Evolutionary conservation across 176 grass and related monocot species (phyloP), one percentile per base, ranked within the genome.

Genomic region (Avena insularis): DNA sequence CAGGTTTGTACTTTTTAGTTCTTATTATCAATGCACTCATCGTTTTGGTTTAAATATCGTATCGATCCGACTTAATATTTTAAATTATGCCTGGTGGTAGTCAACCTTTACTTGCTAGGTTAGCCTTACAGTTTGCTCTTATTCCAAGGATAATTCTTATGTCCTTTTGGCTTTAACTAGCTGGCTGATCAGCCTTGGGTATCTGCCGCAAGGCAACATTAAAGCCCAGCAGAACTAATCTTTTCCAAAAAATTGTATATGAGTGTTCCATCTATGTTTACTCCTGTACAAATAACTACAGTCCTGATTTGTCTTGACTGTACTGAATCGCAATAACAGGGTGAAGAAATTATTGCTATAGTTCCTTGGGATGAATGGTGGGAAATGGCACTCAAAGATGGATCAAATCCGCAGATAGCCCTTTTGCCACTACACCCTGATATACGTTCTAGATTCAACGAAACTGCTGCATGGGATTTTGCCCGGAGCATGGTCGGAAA

Each of bases 351-450:
- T 25, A 98, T 98, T 84, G 93, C 81, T 54, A 83, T 98, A 76
- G 91, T 98, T 87, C 95, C 95, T 85, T 98, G 95, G 95, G 93
- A 98, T 64, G 93, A 98, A 75, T 98, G 95, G 95, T 98, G 95
- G 95, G 86, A 88, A 61, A 85, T 92, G 84, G 83, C 95, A 74
- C 77, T 98, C 15, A 92, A 93, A 88, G 95, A 98, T 82, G 81
- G 84, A 25, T 98, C 93, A 53, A 98, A 95, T 78, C 93, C 95
- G 87, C 95, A 98, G 61, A 95, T 98, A 87, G 93, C 91, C 73
- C 73, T 76, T 54, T 19, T 76, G 73, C 73, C 73, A 33, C 54
- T 76, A 50, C 73, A 76, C 49, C 73, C 73, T 76, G 48, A 76
- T 76, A 76, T 76, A 33, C 73, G 49, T 29, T 76, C 73, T 33